Evolutionary conservation across 371 early-diverging fungal species (phyloP).

Genomic region (Entomophthora muscae): DNA sequence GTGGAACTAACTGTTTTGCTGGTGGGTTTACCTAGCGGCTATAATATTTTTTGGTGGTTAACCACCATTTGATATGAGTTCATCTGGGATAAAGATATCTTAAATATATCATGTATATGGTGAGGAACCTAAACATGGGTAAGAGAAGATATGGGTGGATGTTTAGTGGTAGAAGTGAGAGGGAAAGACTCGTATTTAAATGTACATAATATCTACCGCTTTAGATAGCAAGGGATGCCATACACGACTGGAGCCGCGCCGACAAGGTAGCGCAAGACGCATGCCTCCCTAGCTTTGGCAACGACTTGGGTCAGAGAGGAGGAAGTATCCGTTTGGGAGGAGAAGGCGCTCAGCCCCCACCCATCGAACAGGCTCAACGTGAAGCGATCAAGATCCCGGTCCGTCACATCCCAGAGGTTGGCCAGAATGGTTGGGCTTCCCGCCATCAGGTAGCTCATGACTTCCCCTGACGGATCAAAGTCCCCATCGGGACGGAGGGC

Average conservation of each 20-base stretch:
- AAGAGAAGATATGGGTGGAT: no score
- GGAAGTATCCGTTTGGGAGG: neutral
- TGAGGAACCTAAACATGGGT: no score
- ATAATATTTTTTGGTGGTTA: no score
- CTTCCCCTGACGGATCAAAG: constrained; percentile 70
- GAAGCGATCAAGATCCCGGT: constrained; percentile 91
- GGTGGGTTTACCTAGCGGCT: no score
- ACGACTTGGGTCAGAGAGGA: constrained; percentile 55
- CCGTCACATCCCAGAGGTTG: constrained; percentile 99
- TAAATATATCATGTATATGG: no score
- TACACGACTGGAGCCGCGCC: constrained; percentile 95
- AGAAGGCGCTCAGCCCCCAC: constrained; percentile 44
- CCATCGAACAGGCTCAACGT: constrained; percentile 37
- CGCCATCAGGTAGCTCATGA: constrained; percentile 58
- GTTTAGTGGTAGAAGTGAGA: no score
- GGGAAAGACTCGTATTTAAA: no score
- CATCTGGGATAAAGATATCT: no score
- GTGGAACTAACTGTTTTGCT: no score
- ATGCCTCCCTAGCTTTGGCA: constrained; percentile 44
- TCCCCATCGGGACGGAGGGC: constrained; percentile 47
- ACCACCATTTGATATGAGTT: no score
- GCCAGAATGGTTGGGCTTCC: constrained; percentile 76
- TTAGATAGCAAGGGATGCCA: constrained; percentile 48
- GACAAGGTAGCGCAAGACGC: constrained; percentile 67
- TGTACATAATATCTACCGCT: neutral